phyloP scores from a whole-genome alignment of 495 filamentous ascomycete genomes.

The Immersiella caudata region DNA sequence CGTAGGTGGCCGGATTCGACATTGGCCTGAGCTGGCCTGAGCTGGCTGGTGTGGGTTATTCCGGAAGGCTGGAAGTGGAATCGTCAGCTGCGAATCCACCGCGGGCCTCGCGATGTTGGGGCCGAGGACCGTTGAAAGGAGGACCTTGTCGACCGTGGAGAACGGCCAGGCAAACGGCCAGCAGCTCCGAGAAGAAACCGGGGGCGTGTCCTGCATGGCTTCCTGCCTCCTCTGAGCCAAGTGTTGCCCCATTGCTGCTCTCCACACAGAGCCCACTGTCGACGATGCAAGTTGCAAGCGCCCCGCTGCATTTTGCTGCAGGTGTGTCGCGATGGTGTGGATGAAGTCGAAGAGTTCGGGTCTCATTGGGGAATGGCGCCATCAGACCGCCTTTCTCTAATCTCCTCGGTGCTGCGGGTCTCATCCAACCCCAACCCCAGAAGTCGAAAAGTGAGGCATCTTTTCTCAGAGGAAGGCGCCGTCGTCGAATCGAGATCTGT shows the following conservation, averaged over 20 bases:
- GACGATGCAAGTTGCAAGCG: constrained; percentile 22
- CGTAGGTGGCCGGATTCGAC: neutral
- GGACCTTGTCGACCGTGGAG: constrained; percentile 2
- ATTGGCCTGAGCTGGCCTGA: neutral
- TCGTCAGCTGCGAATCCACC: neutral
- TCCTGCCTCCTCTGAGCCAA: neutral
- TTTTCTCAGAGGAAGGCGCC: constrained; percentile 6
- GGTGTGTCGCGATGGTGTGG: constrained; percentile 24
- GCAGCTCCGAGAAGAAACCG: constrained; percentile 5
- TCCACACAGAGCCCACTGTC: constrained; percentile 9
- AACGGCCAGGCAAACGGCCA: neutral
- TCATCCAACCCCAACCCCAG: constrained; percentile 29
- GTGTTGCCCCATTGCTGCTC: constrained; percentile 2
- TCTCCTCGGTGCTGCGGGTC: constrained; percentile 1
- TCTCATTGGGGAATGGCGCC: constrained; percentile 23
- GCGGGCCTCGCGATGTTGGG: neutral
- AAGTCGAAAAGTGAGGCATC: constrained; percentile 1
- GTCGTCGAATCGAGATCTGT: constrained; percentile 21
- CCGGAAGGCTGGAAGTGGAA: neutral
- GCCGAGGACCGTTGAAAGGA: neutral
- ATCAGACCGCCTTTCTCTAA: constrained; percentile 39
- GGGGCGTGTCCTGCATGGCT: neutral
- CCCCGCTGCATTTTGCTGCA: constrained; percentile 25
- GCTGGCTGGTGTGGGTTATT: neutral
- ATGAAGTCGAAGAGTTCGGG: constrained; percentile 8